Evolutionary conservation across 805 yeast species (phyloP).

Genomic region (Osmozyma mogii): DNA sequence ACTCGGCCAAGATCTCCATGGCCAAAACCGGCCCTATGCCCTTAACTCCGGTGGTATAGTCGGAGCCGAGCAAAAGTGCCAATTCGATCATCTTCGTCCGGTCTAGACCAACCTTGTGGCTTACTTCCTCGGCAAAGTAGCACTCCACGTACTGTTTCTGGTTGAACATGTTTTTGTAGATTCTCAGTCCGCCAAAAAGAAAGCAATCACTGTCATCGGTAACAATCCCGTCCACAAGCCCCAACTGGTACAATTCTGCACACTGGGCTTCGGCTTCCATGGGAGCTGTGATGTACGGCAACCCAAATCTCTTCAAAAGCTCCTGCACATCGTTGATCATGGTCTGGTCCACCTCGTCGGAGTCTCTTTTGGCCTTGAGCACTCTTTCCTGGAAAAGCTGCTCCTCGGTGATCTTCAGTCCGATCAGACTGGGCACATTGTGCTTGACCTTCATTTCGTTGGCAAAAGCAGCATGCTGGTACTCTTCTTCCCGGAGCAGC

Average conservation of each 20-base stretch:
- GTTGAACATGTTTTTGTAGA: slow-evolving; percentile 90
- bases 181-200: slow-evolving; percentile 76
- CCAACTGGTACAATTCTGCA: slow-evolving; percentile 62
- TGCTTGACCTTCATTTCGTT: slow-evolving; percentile 16
- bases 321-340: slow-evolving; percentile 93
- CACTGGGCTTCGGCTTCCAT: slow-evolving; percentile 99
- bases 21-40: slow-evolving; percentile 94
- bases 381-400: slow-evolving; percentile 51
- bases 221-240: slow-evolving; percentile 85
- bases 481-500: slow-evolving; percentile 61
- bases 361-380: slow-evolving; percentile 67
- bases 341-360: slow-evolving; percentile 80
- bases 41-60: slow-evolving; percentile 86
- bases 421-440: slow-evolving; percentile 12
- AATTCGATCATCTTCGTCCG: slow-evolving; percentile 64
- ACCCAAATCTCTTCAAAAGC: slow-evolving; percentile 76
- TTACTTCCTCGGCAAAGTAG: slow-evolving; percentile 55
- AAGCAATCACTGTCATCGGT: slow-evolving; percentile 98
- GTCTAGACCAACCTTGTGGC: slow-evolving; percentile 53
- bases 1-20: slow-evolving; percentile 84
- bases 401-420: slow-evolving; percentile 38
- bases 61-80: slow-evolving; percentile 86
- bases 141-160: slow-evolving; percentile 89
- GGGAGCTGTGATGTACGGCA: slow-evolving; percentile 93
- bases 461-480: slow-evolving; percentile 62